Evolutionary conservation across 345 rosid species (phyloP).

Genomic region (Sonneratia alba): DNA sequence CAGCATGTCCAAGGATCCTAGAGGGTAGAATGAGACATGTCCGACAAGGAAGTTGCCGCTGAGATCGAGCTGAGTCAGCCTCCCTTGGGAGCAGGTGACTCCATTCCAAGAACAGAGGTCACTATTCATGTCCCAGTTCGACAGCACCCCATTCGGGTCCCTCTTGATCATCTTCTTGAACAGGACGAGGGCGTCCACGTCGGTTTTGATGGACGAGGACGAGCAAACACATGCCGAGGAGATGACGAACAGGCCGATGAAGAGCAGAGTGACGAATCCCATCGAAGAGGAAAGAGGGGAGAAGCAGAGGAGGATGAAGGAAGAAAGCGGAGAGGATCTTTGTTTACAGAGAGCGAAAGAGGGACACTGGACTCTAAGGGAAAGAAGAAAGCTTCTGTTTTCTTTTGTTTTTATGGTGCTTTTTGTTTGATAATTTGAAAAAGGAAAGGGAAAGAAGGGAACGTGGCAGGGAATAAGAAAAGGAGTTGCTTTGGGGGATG

Average conservation of each 20-base stretch:
- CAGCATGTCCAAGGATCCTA: slow-evolving; percentile 50
- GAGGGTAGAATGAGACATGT: slow-evolving; percentile 42
- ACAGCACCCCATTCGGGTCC: slow-evolving; percentile 56
- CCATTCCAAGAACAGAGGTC: slow-evolving; percentile 71
- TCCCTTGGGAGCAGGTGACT: slow-evolving; percentile 53
- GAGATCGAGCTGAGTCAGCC: slow-evolving; percentile 69
- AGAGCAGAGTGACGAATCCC: not conserved
- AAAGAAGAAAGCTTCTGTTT: not conserved
- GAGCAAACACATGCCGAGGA: slow-evolving; percentile 22
- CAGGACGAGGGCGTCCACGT: slow-evolving; percentile 47
- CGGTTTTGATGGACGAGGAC: slow-evolving; percentile 55
- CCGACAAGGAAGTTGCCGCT: slow-evolving; percentile 44
- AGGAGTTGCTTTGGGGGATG: slow-evolving; percentile 9
- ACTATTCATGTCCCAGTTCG: slow-evolving; percentile 43
- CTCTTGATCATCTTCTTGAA: slow-evolving; percentile 63
- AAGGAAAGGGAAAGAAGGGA: slow-evolving; percentile 18
- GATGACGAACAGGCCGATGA: slow-evolving; percentile 21
- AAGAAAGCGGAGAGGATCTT: too few species aligned
- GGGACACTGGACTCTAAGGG: too few species aligned
- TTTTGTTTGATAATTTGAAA: slow-evolving; percentile 8
- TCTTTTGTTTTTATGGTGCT: slow-evolving; percentile 19
- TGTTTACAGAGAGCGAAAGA: slow-evolving; percentile 13
- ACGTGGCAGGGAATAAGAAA: slow-evolving; percentile 38
- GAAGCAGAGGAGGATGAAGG: too few species aligned
- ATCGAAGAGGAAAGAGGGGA: not conserved